These are phyloP conservation scores for Botrytis galanthina DNA, from an alignment of 2,329 filamentous ascomycete genomes.

Conservation along the genomic window DNA sequence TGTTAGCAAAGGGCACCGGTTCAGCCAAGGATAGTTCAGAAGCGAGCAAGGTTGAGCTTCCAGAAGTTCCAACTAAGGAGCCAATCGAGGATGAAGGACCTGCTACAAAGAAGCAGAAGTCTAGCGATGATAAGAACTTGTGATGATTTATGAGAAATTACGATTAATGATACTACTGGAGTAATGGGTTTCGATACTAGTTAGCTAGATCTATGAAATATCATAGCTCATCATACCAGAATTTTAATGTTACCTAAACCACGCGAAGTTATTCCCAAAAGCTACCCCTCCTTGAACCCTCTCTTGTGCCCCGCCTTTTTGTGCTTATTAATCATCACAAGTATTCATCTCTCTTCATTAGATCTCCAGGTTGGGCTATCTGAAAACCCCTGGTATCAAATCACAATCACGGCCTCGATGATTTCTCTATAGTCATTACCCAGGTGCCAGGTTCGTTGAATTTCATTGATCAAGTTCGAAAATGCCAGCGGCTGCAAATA, in stretches of 20 bases:
- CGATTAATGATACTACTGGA: background rate
- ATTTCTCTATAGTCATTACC: background rate
- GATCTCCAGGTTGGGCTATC: background rate
- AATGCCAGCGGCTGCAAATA: slow-evolving; percentile 40
- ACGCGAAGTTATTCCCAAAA: background rate
- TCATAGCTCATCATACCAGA: background rate
- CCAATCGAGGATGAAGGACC: slow-evolving; percentile 37
- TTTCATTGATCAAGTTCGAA: background rate
- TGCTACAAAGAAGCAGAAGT: slow-evolving; percentile 40
- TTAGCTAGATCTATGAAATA: background rate
- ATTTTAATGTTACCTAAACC: background rate
- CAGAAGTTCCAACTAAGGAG: slow-evolving; percentile 41
- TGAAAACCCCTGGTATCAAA: background rate
- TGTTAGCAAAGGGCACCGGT: slow-evolving; percentile 5
- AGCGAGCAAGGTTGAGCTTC: slow-evolving; percentile 37
- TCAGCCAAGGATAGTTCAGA: slow-evolving; percentile 22
- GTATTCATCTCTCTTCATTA: background rate
- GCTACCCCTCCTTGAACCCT: slow-evolving; percentile 11
- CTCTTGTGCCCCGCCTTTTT: background rate
- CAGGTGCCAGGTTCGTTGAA: background rate
- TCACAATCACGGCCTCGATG: background rate
- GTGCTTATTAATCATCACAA: slow-evolving; percentile 1
- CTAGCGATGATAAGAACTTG: slow-evolving; percentile 27
- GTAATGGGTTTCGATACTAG: background rate
- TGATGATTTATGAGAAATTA: slow-evolving; percentile 10